phyloP scores from a whole-genome alignment of 2,329 filamentous ascomycete species.

The Phaeoacremonium minimum region DNA sequence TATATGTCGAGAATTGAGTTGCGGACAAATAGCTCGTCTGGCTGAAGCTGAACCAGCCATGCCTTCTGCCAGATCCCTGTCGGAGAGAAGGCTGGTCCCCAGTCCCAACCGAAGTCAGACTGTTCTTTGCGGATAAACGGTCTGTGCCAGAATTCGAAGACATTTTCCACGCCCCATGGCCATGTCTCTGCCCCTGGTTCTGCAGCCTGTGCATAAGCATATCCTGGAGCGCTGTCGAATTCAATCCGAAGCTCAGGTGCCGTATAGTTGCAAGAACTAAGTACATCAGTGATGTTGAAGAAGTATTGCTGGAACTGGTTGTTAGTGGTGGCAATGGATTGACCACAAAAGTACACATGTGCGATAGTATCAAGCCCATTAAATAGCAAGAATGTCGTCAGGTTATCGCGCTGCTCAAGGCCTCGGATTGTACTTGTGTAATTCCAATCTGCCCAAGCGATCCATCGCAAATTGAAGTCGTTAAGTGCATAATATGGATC shows the following conservation, averaged over 20 bases:
- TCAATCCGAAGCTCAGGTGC: slow-evolving; percentile 41
- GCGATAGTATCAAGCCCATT: slow-evolving; percentile 60
- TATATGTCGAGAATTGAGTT: slow-evolving; percentile 53
- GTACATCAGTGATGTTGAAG: slow-evolving; percentile 47
- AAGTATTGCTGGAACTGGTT: slow-evolving; percentile 61
- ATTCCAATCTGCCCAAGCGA: slow-evolving; percentile 56
- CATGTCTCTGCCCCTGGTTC: slow-evolving; percentile 45
- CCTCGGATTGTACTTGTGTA: slow-evolving; percentile 45
- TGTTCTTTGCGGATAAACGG: slow-evolving; percentile 58
- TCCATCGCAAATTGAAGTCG: slow-evolving; percentile 56
- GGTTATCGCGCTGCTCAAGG: slow-evolving; percentile 21
- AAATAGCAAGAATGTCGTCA: slow-evolving; percentile 51
- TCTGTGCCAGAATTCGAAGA: slow-evolving; percentile 48
- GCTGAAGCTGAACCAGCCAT: slow-evolving; percentile 46
- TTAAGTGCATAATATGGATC: slow-evolving; percentile 48
- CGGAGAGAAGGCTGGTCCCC: slow-evolving; percentile 57
- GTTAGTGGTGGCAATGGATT: slow-evolving; percentile 50
- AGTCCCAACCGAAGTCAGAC: slow-evolving; percentile 62
- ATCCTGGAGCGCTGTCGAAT: slow-evolving; percentile 48
- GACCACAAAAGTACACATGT: slow-evolving; percentile 48
- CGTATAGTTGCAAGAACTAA: slow-evolving; percentile 32
- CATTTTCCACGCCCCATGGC: slow-evolving; percentile 40
- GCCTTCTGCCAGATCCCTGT: slow-evolving; percentile 60
- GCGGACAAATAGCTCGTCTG: slow-evolving; percentile 27
- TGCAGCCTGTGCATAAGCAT: slow-evolving; percentile 46